Conservation (phyloP, 2,329 filamentous ascomycete species). For the Hymenoscyphus scutula region DNA sequence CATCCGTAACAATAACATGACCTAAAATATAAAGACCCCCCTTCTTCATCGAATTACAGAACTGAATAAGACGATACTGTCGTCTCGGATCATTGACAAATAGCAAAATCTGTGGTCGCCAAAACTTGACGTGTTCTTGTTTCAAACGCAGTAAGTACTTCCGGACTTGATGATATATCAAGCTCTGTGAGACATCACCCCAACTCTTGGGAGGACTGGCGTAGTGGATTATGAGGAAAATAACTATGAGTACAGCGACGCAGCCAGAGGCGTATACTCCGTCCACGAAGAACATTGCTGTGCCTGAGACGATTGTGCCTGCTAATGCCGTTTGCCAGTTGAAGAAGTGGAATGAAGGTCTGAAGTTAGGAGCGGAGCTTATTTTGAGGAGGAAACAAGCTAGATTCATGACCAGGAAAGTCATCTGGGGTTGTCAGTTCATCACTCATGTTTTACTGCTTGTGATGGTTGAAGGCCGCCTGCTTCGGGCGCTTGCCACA, state of each 20-base stretch:
- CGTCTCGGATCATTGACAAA: constrained; percentile 79
- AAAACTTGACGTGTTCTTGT: constrained; percentile 91
- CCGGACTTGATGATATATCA: constrained; percentile 85
- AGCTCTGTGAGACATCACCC: constrained; percentile 85
- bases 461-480: neutral
- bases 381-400: constrained; percentile 86
- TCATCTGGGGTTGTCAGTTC: constrained; percentile 57
- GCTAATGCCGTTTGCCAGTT: constrained; percentile 77
- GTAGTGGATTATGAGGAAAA: constrained; percentile 85
- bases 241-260: constrained; percentile 68
- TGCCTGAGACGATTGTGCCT: constrained; percentile 72
- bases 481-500: neutral
- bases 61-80: constrained; percentile 81
- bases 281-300: constrained; percentile 89
- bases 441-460: neutral
- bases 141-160: constrained; percentile 82
- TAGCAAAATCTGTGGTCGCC: constrained; percentile 83
- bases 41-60: constrained; percentile 90
- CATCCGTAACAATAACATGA: constrained; percentile 81
- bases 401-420: constrained; percentile 83
- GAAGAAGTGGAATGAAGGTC: constrained; percentile 86
- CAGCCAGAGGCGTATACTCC: constrained; percentile 75
- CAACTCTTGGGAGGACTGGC: constrained; percentile 81
- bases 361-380: constrained; percentile 83
- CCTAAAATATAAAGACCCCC: constrained; percentile 78